Base-by-base conservation (phyloP, 148 eudicot species). In the Gaultheria prostrata region DNA sequence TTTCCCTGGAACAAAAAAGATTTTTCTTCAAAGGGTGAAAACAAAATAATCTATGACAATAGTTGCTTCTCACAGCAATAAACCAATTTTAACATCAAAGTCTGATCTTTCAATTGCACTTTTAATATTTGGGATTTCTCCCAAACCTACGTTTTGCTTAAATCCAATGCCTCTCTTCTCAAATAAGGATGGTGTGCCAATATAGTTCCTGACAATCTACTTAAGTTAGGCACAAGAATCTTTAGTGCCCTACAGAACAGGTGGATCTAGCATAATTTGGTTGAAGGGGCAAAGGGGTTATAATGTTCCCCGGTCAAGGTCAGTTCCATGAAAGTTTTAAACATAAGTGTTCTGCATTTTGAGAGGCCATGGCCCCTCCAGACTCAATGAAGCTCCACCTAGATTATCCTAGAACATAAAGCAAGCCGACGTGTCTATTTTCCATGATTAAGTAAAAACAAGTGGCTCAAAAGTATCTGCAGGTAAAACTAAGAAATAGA, bases 1-100 rank as follows among this genome's bases (percentile, higher is more conserved):
- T 92, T 83, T 95, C 95, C 89, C 98, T 80, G 32, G 39, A 53
- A 65, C 45, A 76, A 73, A 24, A 73, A 6, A 45, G 24, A 45
- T 33, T 28, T 14, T 12, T 15, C 7, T 71, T 10, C 33, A 32
- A 71, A 35, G 46, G 33, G 76, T 69, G 76, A 32, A 59, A 71
- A 71, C 76, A 15, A 13, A 2, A 33, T 71, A 33, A 32, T 35
- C 43, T 17, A 33, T 0, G 24, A 71, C 46, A 71, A 15, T 13
- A 13, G 18, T 67, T 17, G 1, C 72, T 67, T 17, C n/a, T 17
- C 76, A 33, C n/a, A 71, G 33, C 45, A 32, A 15, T 9, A 71
- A 71, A 45, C 20, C 43, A 33, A 71, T 15, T 20, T 71, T 32
- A 71, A 71, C 76, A 71, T 71, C n/a, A 71, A 17, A 1, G 9